Evolutionary conservation across 257 asterid species (phyloP), one percentile per base, ranked within the genome.

Genomic region (Anisodus acutangulus): DNA sequence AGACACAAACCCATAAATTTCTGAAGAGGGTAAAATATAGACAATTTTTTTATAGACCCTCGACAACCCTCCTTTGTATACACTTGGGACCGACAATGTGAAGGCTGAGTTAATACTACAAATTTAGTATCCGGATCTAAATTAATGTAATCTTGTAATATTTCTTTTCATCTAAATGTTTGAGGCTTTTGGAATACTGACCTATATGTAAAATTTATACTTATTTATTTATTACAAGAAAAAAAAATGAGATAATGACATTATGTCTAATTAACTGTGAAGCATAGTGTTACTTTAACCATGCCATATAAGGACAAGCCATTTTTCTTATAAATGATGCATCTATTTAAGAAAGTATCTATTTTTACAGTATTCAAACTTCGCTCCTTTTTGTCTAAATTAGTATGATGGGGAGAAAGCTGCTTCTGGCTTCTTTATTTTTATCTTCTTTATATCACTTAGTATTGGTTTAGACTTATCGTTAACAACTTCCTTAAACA

Each of bases 381-480:
- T 74, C 5, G 43, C 11, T 49, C 3, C 37, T 49, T 47, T 16
- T 74, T 71, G 22, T 22, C 12, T 9, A 22, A 83, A 6, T 8
- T 66, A 26, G 43, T 80, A 89, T 89, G 91, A 41, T 13, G 31
- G 82, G 59, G 76, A 85, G 41, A 3, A 49, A 64, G 1, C 6
- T 88, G 71, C 39, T 88, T 51, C 85, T 87, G 2, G 10, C n/a
- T n/a, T n/a, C n/a, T n/a, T n/a, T n/a, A n/a, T n/a, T n/a, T 87
- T 89, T 74, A 51, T 86, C 68, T 88, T 86, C 83, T 89, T 91
- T 88, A 81, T 89, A 70, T 51, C 88, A 64, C 91, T 86, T 88
- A 90, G 49, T 88, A 82, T 87, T 88, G 71, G 41, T 19, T 88
- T 89, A 86, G 90, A 88, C 9, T 86, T 91, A 22, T 90, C 89